phyloP scores from a whole-genome alignment of 305 asterid species.

The Andrographis paniculata region DNA sequence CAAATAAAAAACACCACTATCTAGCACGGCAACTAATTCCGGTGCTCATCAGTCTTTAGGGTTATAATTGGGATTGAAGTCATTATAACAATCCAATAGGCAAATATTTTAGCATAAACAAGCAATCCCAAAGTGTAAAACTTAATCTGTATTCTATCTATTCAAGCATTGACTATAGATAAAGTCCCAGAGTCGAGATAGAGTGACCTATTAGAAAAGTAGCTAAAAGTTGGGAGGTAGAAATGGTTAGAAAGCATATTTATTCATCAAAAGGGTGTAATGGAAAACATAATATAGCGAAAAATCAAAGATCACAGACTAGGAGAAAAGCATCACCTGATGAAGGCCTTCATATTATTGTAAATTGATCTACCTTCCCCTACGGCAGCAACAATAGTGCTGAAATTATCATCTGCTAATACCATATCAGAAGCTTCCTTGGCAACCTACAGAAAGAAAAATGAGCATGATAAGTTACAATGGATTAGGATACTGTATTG shows the following conservation, averaged over 20 bases:
- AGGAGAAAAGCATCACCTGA: slow-evolving; percentile 46
- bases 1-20: background rate
- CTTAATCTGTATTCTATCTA: too few species aligned
- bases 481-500: background rate
- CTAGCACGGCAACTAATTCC: background rate
- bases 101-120: background rate
- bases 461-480: slow-evolving; percentile 9
- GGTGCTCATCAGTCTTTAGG: background rate
- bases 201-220: background rate
- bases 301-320: slow-evolving; percentile 5
- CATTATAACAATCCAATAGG: background rate
- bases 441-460: slow-evolving; percentile 59
- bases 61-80: background rate
- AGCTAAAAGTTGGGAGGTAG: background rate
- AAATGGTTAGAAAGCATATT: background rate
- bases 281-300: background rate
- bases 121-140: too few species aligned
- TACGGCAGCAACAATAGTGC: slow-evolving; percentile 96
- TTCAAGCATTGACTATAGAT: background rate
- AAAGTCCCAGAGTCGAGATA: background rate
- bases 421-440: slow-evolving; percentile 99
- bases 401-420: slow-evolving; percentile 96
- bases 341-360: slow-evolving; percentile 99
- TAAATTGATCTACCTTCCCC: slow-evolving; percentile 99
- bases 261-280: background rate